phyloP scores from a whole-genome alignment of 768 basidiomycete genomes.

The Tricholoma matsutake region DNA sequence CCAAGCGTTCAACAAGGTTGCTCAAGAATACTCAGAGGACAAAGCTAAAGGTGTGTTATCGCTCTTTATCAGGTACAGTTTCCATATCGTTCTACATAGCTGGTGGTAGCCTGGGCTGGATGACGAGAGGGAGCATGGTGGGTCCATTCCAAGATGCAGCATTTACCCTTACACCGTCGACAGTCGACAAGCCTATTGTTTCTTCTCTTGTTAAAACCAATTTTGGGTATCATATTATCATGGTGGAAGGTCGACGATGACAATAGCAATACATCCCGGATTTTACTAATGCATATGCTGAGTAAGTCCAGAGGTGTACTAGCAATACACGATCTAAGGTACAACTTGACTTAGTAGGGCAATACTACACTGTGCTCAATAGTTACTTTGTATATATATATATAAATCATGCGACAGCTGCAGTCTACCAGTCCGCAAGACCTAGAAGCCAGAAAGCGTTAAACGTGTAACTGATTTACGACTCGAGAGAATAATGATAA shows the following conservation, averaged over 20 bases:
- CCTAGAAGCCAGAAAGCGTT: neutral
- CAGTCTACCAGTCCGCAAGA: neutral
- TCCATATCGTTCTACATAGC: conserved; percentile 37
- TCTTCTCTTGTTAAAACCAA: conserved; percentile 79
- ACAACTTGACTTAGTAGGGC: neutral
- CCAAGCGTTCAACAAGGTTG: conserved; percentile 82
- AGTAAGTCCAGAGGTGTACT: neutral
- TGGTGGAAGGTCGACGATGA: conserved; percentile 81
- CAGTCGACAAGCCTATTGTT: conserved; percentile 71
- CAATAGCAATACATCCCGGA: neutral
- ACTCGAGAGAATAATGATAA: conserved; percentile 20
- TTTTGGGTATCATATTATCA: conserved; percentile 87
- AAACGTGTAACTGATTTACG: neutral
- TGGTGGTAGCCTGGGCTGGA: conserved; percentile 87
- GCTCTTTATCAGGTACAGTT: neutral
- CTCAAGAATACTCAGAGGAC: conserved; percentile 88
- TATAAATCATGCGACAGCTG: neutral
- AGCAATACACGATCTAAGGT: neutral
- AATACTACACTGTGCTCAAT: neutral
- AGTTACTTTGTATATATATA: neutral
- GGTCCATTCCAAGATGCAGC: conserved; percentile 89
- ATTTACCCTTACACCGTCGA: conserved; percentile 75
- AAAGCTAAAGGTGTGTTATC: conserved; percentile 71
- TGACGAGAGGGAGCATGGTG: conserved; percentile 84
- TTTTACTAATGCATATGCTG: neutral